Base-by-base conservation (phyloP, 495 filamentous ascomycete genomes). In the Hyphodiscus hymeniophilus region DNA sequence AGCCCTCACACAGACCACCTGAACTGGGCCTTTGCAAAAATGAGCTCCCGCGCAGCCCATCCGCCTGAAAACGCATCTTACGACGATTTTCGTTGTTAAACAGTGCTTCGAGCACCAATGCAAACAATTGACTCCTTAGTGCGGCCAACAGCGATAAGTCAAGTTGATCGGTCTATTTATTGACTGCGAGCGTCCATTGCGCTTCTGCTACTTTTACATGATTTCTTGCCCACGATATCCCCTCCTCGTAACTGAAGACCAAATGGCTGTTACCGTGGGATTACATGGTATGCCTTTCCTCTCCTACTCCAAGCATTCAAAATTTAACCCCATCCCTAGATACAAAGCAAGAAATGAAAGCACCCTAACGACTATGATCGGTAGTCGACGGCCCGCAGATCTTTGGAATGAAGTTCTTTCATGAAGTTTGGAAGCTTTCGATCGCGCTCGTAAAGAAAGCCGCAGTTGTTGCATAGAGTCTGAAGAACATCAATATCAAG, bases 401-500 rank as follows among this genome's bases (percentile, higher is more conserved):
- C 72, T 24, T 38, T 38, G 16, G 56, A 42, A 45, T 94, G 87
- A 32, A 97, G 74, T 50, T 85, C 81, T 61, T 82, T 84, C 5
- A 83, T 81, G 82, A 86, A 94, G 42, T 84, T 81, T 2, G 94
- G 89, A 0, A 92, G 72, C 45, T 83, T 77, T 62, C 87, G 83
- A 60, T 90, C 85, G 44, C 89, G 83, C 59, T 95, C 91, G 58
- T 81, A 95, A 3, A 87, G 68, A 42, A 88, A 82, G 46, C 89
- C 91, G 66, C 92, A 99, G 60, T 95, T 97, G 64, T 85, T 84
- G 67, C 92, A 99, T 17, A 99, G 78, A 18, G 88, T 84, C 90
- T 95, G 50, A 7, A 35, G 15, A 36, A 28, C 30, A 49, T 57
- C 42, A 65, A 54, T 17, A 22, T 16, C 4, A 41, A 31, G 36